Evolutionary conservation across 192 early-diverging fungal species (phyloP).

Genomic region (Oehlia diaphana): DNA sequence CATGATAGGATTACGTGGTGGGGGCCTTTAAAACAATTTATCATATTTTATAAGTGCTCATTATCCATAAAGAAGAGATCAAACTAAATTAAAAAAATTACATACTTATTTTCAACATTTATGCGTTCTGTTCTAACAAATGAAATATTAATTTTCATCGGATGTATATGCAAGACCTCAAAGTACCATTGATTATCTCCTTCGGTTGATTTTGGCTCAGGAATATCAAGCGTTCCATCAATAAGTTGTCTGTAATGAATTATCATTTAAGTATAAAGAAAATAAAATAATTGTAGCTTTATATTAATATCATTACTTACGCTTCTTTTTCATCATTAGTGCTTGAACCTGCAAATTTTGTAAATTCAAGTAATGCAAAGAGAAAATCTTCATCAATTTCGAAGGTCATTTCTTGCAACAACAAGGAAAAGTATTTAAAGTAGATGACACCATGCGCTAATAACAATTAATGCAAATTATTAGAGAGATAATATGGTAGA

Average conservation of each 20-base stretch:
- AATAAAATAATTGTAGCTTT: neutral
- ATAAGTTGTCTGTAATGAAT: constrained; percentile 38
- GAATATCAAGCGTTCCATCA: constrained; percentile 62
- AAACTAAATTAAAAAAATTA: constrained; percentile 8
- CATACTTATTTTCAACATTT: constrained; percentile 63
- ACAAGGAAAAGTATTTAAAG: constrained; percentile 89
- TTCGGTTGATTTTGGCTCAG: constrained; percentile 68
- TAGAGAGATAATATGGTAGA: neutral
- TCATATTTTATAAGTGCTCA: neutral
- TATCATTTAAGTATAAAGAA: neutral
- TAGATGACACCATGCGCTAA: constrained; percentile 92
- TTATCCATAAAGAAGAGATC: neutral
- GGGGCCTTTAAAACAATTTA: constrained; percentile 39
- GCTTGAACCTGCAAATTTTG: constrained; percentile 67
- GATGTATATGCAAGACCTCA: constrained; percentile 91
- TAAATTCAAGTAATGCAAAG: constrained; percentile 81
- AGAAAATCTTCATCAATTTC: constrained; percentile 95
- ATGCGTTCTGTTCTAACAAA: constrained; percentile 81
- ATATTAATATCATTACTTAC: constrained; percentile 30
- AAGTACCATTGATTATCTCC: constrained; percentile 84
- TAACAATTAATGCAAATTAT: neutral
- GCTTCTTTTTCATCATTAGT: constrained; percentile 48
- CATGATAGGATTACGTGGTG: constrained; percentile 50
- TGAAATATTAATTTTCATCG: constrained; percentile 94
- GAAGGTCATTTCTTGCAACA: constrained; percentile 91